phyloP scores from a whole-genome alignment of 306 rosid genomes.

The Malus sylvestris region DNA sequence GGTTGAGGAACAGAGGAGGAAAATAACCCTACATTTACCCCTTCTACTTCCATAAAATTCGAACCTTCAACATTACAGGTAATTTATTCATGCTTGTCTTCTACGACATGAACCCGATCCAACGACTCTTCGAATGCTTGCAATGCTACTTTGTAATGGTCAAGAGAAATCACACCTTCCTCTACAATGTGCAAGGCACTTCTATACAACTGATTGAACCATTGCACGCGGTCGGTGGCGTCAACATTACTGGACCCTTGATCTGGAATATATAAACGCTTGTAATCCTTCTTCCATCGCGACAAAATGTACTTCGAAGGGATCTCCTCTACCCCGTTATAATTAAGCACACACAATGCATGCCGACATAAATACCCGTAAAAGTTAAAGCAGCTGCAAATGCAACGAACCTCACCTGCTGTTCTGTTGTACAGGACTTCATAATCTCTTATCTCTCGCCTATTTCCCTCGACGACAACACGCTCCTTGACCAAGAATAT shows the following conservation, averaged over 20 bases:
- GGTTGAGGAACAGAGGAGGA: background rate
- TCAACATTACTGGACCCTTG: slow-evolving; percentile 24
- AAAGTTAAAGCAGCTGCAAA: slow-evolving; percentile 85
- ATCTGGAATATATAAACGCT: slow-evolving; percentile 56
- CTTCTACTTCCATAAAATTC: background rate
- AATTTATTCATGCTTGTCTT: slow-evolving; percentile 29
- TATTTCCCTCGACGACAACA: slow-evolving; percentile 58
- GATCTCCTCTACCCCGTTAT: slow-evolving; percentile 89
- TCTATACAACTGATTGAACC: slow-evolving; percentile 63
- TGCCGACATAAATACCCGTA: slow-evolving; percentile 87
- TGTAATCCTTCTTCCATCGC: slow-evolving; percentile 88
- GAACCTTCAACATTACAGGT: background rate
- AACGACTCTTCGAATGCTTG: slow-evolving; percentile 75
- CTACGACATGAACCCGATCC: slow-evolving; percentile 67
- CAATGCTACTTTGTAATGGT: slow-evolving; percentile 68
- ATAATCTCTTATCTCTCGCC: slow-evolving; percentile 68
- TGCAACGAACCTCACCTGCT: slow-evolving; percentile 85
- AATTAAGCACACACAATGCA: slow-evolving; percentile 75
- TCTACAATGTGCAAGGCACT: slow-evolving; percentile 84
- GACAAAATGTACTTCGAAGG: slow-evolving; percentile 63
- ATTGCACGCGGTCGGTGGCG: slow-evolving; percentile 40
- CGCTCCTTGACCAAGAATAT: slow-evolving; percentile 93
- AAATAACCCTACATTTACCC: background rate
- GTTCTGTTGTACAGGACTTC: slow-evolving; percentile 86
- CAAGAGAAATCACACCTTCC: slow-evolving; percentile 74